A percentile compares a stretch with the other conserved stretches of the same genome.
phyloP scores from a whole-genome alignment of 2,329 filamentous ascomycete species.

The Penicillium sclerotiorum region DNA sequence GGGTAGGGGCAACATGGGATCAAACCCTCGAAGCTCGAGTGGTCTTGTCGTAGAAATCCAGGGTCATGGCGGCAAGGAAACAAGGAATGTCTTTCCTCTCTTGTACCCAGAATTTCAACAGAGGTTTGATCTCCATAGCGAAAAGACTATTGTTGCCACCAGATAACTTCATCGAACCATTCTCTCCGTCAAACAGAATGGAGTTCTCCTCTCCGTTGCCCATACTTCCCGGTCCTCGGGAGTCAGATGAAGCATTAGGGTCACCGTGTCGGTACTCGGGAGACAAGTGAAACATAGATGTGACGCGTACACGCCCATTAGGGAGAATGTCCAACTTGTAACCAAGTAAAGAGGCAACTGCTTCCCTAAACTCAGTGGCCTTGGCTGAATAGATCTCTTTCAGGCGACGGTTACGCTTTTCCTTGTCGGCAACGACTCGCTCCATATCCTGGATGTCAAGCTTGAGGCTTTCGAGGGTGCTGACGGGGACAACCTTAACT shows the following conservation, averaged over 20 bases:
- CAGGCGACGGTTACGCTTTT: slow-evolving; percentile 81
- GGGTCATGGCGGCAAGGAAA: slow-evolving; percentile 84
- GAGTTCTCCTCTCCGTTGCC: slow-evolving; percentile 56
- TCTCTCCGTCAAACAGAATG: slow-evolving; percentile 86
- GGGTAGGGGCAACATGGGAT: slow-evolving; percentile 3
- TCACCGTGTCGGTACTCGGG: slow-evolving; percentile 48
- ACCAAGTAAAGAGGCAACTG: slow-evolving; percentile 85
- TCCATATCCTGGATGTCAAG: slow-evolving; percentile 74
- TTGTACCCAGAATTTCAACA: slow-evolving; percentile 95
- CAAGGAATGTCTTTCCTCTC: slow-evolving; percentile 92
- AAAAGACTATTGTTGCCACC: slow-evolving; percentile 87
- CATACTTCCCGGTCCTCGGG: slow-evolving; percentile 45
- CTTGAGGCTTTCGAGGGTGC: slow-evolving; percentile 73
- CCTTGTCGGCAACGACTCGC: slow-evolving; percentile 66
- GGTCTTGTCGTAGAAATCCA: slow-evolving; percentile 83
- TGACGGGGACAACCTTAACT: slow-evolving; percentile 70
- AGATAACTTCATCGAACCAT: slow-evolving; percentile 96
- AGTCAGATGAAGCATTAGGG: slow-evolving; percentile 63
- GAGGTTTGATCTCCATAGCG: slow-evolving; percentile 77
- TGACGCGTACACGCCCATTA: slow-evolving; percentile 94
- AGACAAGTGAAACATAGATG: slow-evolving; percentile 78
- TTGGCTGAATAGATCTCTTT: slow-evolving; percentile 93
- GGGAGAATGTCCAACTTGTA: slow-evolving; percentile 96
- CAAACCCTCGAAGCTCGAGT: slow-evolving; percentile 44
- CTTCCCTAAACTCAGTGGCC: slow-evolving; percentile 91